Evolutionary conservation across 371 early-diverging fungal species (phyloP), one percentile per base, ranked within the genome.

Genomic region (Mucor velutinosus): DNA sequence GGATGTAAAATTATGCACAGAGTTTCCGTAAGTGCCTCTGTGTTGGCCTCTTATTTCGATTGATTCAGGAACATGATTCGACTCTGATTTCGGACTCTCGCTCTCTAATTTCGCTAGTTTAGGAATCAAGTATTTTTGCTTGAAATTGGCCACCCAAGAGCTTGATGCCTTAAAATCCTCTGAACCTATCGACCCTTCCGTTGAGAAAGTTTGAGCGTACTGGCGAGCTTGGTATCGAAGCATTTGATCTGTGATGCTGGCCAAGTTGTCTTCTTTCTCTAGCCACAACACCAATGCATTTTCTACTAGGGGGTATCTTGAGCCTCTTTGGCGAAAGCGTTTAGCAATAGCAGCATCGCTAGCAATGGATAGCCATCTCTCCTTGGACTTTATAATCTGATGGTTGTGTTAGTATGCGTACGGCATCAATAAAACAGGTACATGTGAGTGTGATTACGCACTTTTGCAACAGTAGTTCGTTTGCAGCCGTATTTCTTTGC

Each of bases 401-500:
- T 14, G 14, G 12, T 27, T 14, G 10, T 6, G 53, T 53, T 25
- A 12, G 23, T 14, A 51, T 51, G 12, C 5, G 4, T n/a, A 11
- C 25, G 11, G 12, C 14, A 4, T 27, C 27, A n/a, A 37, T 25
- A 11, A 39, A 23, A 6, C n/a, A 32, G 30, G 62, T 32, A 30
- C 47, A 39, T 21, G 11, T 19, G n/a, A 0, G 7, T 30, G n/a
- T 1, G 3, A 11, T 29, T 0, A n/a, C 43, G 59, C 59, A 71
- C 71, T 57, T 71, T 71, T 21, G 71, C 71, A 15, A 71, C 59
- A 21, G 71, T 71, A 2, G 71, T 66, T 27, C 71, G 35, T 58
- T 71, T 71, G 33, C 71, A 71, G 12, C 71, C 71, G 53, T 66
- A 71, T 25, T 71, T 71, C 30, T 25, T 32, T n/a, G 71, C 71